Conservation (phyloP, 2,329 filamentous ascomycete genomes). For the Aspergillus sp. region DNA sequence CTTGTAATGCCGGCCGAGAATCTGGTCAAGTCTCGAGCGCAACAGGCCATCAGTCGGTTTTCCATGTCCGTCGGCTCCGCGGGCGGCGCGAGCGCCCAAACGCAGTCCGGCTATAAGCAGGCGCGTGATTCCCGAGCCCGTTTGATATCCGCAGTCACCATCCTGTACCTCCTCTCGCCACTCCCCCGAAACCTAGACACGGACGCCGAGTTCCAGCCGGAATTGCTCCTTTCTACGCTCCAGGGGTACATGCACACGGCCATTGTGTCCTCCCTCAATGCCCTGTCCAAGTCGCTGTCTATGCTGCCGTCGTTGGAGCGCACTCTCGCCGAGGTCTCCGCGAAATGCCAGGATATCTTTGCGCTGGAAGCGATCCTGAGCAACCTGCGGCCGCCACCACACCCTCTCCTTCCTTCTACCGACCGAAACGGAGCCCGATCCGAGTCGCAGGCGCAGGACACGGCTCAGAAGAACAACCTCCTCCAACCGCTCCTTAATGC, state of each 20-base stretch:
- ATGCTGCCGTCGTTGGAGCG: slow-evolving; percentile 80
- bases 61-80: slow-evolving; percentile 60
- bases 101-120: slow-evolving; percentile 53
- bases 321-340: slow-evolving; percentile 75
- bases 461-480: slow-evolving; percentile 52
- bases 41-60: slow-evolving; percentile 81
- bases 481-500: slow-evolving; percentile 69
- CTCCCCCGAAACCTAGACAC: slow-evolving; percentile 50
- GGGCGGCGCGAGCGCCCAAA: slow-evolving; percentile 23
- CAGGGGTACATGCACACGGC: slow-evolving; percentile 80
- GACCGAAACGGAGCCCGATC: slow-evolving; percentile 28
- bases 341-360: slow-evolving; percentile 86
- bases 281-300: slow-evolving; percentile 71
- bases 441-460: background rate
- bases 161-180: slow-evolving; percentile 80
- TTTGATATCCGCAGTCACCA: slow-evolving; percentile 69
- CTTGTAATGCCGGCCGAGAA: slow-evolving; percentile 71
- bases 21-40: slow-evolving; percentile 67
- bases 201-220: slow-evolving; percentile 57
- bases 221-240: slow-evolving; percentile 70
- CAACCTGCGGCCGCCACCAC: slow-evolving; percentile 62
- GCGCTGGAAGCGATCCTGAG: slow-evolving; percentile 77
- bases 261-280: slow-evolving; percentile 73
- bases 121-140: slow-evolving; percentile 72
- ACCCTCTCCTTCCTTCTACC: slow-evolving; percentile 57